Evolutionary conservation across 352 stramenopile genomes (phyloP), one percentile per base, ranked within the genome.

Genomic region (Phytophthora vignae): DNA sequence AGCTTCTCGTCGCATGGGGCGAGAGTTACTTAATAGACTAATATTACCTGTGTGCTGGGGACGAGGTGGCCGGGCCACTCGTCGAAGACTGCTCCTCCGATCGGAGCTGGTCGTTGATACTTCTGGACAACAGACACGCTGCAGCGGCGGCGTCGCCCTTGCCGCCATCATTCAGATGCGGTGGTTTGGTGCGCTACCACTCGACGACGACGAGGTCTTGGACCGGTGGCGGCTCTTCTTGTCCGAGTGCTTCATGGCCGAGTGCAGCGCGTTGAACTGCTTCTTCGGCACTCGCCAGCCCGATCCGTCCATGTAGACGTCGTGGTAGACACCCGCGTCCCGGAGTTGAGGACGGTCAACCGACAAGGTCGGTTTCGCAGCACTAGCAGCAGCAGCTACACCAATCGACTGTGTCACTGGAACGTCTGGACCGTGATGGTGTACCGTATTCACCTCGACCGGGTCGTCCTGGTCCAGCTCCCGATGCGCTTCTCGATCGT

Each of bases 211-310:
- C 14, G 58, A 38, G 50, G 73, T 76, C 66, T 76, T 79, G 52
- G 69, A 71, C 12, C 76, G 74, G 40, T 78, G 71, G 17, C 77
- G 79, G 33, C 66, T 71, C 54, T 87, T 87, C 40, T 78, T 75
- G 57, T 87, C 79, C 27, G 72, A 78, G 33, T 85, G 66, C 71
- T 85, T 85, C 38, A 79, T 73, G 33, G 79, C 64, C 21, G 76
- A 71, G 33, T 74, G 77, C 17, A 85, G 60, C 56, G 74, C 73
- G 64, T 74, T 70, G 50, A 81, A 69, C 68, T 86, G 81, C 60
- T 85, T 82, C 59, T 73, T 75, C 2, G 75, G 76, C 52, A 87
- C 56, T 1, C 55, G 60, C 44, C 71, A 70, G 19, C 73, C 64
- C 19, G 71, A 73, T 0, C 73, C 69, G 55, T 84, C 78, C 11